phyloP scores from a whole-genome alignment of 2,329 filamentous ascomycete species.

The Magnaporthiopsis incrustans region DNA sequence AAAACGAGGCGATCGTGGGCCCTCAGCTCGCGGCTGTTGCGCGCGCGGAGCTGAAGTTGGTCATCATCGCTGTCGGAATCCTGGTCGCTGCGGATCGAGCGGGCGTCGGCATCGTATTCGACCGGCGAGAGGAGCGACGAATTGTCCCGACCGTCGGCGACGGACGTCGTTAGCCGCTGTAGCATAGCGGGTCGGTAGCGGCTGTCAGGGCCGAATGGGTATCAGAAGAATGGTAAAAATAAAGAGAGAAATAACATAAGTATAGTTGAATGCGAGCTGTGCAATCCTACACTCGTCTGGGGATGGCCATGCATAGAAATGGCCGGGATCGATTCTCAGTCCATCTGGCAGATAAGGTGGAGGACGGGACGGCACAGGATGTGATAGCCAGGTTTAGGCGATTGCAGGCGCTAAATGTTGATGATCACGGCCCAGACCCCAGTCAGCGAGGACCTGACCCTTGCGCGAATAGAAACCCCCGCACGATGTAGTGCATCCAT shows the following conservation, averaged over 20 bases:
- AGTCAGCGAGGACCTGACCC: not conserved
- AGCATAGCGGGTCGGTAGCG: not conserved
- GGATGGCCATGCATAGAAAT: not conserved
- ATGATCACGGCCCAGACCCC: not conserved
- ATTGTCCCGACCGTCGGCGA: conserved; percentile 19
- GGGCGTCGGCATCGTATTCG: conserved; percentile 61
- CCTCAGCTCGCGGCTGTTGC: conserved; percentile 62
- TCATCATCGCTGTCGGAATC: conserved; percentile 73
- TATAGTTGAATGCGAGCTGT: not conserved
- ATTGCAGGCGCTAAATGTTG: not conserved
- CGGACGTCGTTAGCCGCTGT: not conserved
- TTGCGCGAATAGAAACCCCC: not conserved
- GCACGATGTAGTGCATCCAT: not conserved
- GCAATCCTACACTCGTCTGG: not conserved
- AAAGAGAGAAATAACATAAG: not conserved
- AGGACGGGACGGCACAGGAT: too few relatives aligned
- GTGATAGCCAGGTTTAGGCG: too few relatives aligned
- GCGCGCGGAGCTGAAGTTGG: conserved; percentile 54
- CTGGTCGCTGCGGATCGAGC: conserved; percentile 61
- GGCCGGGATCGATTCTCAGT: not conserved
- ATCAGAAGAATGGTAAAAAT: not conserved
- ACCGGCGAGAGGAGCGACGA: conserved; percentile 52
- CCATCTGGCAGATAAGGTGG: not conserved
- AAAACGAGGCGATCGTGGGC: conserved; percentile 63
- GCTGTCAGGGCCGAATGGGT: not conserved